Conservation (phyloP, 2,329 filamentous ascomycete genomes). For the Aspergillus sojae region DNA sequence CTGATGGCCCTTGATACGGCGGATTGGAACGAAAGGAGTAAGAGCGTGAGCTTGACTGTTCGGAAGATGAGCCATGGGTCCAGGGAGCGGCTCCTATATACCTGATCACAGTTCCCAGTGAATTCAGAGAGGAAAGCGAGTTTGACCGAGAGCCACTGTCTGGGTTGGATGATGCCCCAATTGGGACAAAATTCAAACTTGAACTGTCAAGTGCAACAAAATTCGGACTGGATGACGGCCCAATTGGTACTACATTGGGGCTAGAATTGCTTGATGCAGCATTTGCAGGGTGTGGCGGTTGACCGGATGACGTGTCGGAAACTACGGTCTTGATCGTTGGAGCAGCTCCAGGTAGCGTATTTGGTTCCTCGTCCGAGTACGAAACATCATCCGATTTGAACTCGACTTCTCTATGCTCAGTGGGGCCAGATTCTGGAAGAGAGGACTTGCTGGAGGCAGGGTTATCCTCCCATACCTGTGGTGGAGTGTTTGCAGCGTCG, state of each 20-base stretch:
- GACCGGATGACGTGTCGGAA: slow-evolving; percentile 34
- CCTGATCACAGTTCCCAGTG: slow-evolving; percentile 44
- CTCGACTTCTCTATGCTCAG: slow-evolving; percentile 26
- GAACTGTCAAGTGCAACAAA: slow-evolving; percentile 43
- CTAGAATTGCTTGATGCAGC: slow-evolving; percentile 38
- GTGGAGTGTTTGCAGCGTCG: slow-evolving; percentile 40
- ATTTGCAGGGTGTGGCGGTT: slow-evolving; percentile 24
- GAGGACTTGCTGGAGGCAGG: slow-evolving; percentile 42
- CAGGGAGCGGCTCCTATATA: slow-evolving; percentile 38
- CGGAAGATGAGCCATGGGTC: slow-evolving; percentile 37
- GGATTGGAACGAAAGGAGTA: slow-evolving; percentile 46
- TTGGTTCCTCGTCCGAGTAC: slow-evolving; percentile 38
- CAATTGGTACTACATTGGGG: slow-evolving; percentile 44
- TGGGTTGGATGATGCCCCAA: slow-evolving; percentile 34
- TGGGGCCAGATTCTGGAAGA: slow-evolving; percentile 30
- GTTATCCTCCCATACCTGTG: slow-evolving; percentile 42
- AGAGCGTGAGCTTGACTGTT: slow-evolving; percentile 36
- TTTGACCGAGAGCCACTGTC: slow-evolving; percentile 39
- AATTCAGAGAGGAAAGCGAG: slow-evolving; percentile 44
- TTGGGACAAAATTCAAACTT: slow-evolving; percentile 40
- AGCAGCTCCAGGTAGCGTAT: slow-evolving; percentile 33
- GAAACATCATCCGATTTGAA: slow-evolving; percentile 24
- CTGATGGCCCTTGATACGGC: slow-evolving; percentile 37
- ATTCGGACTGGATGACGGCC: slow-evolving; percentile 44
- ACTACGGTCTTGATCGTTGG: slow-evolving; percentile 43